phyloP scores from a whole-genome alignment of 2,329 filamentous ascomycete species.

The Ophiostoma fasciatum region DNA sequence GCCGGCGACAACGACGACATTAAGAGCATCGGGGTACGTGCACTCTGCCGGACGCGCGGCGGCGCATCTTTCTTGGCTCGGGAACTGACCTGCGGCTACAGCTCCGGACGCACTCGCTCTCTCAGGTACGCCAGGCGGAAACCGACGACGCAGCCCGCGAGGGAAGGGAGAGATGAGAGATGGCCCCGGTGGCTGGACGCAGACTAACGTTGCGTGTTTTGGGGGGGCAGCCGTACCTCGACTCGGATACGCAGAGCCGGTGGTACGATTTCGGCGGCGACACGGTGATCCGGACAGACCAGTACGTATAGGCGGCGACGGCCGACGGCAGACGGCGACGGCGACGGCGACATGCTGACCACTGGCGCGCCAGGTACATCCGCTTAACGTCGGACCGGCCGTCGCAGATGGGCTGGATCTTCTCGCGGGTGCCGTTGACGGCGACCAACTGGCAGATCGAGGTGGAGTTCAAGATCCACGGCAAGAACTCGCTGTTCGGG shows the following conservation, averaged over 20 bases:
- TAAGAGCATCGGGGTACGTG: conserved; percentile 29
- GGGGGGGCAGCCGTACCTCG: conserved; percentile 79
- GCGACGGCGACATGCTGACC: too few relatives aligned
- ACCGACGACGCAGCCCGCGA: too few relatives aligned
- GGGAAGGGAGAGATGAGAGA: too few relatives aligned
- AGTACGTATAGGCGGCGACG: too few relatives aligned
- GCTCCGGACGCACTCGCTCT: conserved; percentile 77
- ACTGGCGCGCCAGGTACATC: conserved; percentile 64
- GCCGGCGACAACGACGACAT: conserved; percentile 31
- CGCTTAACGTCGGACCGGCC: conserved; percentile 81
- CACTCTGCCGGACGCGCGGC: too few relatives aligned
- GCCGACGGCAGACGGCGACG: too few relatives aligned
- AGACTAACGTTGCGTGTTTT: neutral
- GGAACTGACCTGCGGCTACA: too few relatives aligned
- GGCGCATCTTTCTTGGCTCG: too few relatives aligned
- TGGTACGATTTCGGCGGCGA: conserved; percentile 99
- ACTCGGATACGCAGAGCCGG: conserved; percentile 93
- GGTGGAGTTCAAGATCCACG: conserved; percentile 88
- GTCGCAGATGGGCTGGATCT: conserved; percentile 86
- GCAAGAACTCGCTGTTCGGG: conserved; percentile 78
- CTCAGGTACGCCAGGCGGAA: conserved; percentile 59
- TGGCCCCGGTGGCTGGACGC: too few relatives aligned
- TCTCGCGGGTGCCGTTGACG: conserved; percentile 83
- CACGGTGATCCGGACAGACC: conserved; percentile 63
- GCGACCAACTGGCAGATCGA: conserved; percentile 99